Conservation (phyloP, 2,329 filamentous ascomycete genomes). For the Tolypocladium capitatum region DNA sequence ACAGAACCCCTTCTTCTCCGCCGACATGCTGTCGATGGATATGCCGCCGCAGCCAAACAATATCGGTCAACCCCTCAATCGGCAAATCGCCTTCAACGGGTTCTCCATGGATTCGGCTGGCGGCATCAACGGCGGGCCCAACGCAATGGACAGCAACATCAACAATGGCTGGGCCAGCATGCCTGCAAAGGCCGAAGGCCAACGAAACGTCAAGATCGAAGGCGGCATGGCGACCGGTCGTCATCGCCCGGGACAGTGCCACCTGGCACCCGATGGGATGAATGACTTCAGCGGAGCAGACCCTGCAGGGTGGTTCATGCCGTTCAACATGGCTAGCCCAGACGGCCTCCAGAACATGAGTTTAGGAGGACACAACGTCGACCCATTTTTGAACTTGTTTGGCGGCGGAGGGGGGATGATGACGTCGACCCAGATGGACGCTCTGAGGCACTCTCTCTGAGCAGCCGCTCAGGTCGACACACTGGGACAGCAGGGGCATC, state of each 20-base stretch:
- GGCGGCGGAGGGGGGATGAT: conserved; percentile 23
- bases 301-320: conserved; percentile 74
- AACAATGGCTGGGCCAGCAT: conserved; percentile 27
- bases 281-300: conserved; percentile 23
- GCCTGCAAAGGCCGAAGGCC: conserved; percentile 14
- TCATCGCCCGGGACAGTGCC: conserved; percentile 11
- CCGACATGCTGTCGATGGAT: conserved; percentile 39
- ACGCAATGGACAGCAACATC: conserved; percentile 25
- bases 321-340: conserved; percentile 79
- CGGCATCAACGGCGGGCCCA: conserved; percentile 20
- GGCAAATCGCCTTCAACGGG: conserved; percentile 62
- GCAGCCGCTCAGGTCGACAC: not conserved
- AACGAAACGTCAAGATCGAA: conserved; percentile 15
- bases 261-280: conserved; percentile 8
- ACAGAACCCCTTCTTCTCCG: conserved; percentile 30
- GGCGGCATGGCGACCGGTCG: conserved; percentile 14
- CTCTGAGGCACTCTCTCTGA: conserved; percentile 18
- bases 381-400: conserved; percentile 38
- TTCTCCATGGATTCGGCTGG: conserved; percentile 42
- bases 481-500: not conserved
- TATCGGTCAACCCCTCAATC: conserved; percentile 56
- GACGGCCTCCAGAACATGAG: conserved; percentile 38
- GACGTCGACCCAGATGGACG: conserved; percentile 20
- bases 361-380: conserved; percentile 28
- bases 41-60: conserved; percentile 34